Evolutionary conservation across 257 asterid genomes (phyloP).

Genomic region (Cinchona pubescens): DNA sequence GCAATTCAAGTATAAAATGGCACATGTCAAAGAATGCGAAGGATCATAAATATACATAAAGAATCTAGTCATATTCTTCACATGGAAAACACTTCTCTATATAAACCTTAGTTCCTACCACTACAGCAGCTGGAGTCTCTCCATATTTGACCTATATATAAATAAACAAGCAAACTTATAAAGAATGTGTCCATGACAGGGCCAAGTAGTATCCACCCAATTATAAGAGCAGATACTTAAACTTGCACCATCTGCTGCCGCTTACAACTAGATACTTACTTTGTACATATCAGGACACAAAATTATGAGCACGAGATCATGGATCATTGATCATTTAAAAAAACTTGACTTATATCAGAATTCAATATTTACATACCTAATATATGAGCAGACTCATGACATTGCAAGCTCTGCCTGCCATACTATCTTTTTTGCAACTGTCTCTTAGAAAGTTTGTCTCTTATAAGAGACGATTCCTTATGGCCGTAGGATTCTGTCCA

Average conservation of each 20-base stretch:
- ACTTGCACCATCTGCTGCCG: neutral
- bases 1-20: neutral
- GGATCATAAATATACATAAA: neutral
- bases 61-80: neutral
- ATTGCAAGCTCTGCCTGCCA: conserved; percentile 40
- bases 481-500: conserved; percentile 88
- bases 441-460: conserved; percentile 69
- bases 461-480: conserved; percentile 74
- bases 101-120: neutral
- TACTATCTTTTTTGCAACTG: conserved; percentile 58
- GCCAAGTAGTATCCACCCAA: neutral
- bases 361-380: conserved; percentile 2
- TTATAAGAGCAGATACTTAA: neutral
- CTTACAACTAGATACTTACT: neutral
- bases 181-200: neutral
- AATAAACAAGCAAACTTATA: neutral
- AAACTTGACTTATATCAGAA: neutral
- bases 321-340: neutral
- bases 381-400: conserved; percentile 13
- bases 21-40: neutral
- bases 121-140: neutral
- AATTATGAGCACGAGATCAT: neutral
- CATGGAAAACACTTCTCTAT: neutral
- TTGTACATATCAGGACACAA: neutral
- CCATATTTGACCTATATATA: neutral